Conservation (phyloP, 192 early-diverging fungal species). For the Entomortierella chlamydospora region DNA sequence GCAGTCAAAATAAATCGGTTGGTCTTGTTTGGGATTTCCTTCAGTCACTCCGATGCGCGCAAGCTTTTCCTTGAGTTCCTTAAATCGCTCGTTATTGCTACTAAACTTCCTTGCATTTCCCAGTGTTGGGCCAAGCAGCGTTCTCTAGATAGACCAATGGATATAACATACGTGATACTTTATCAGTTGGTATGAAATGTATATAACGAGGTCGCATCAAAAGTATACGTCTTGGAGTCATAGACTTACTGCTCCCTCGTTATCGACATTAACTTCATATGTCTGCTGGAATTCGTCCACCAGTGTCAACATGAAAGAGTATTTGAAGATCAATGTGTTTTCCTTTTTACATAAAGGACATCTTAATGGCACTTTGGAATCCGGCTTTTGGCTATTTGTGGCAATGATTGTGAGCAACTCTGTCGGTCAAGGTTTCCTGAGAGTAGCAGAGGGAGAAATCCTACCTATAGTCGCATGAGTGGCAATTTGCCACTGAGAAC, state of each 20-base stretch:
- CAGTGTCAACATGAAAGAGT: constrained; percentile 18
- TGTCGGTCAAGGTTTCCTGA: background rate
- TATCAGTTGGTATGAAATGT: no score
- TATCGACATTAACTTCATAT: constrained; percentile 14
- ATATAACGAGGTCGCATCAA: no score
- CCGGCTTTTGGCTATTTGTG: background rate
- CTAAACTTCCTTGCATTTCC: constrained; percentile 1
- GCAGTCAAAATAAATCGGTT: constrained; percentile 6
- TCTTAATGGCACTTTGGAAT: background rate
- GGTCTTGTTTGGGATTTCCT: background rate
- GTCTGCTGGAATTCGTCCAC: constrained; percentile 23
- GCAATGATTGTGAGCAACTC: background rate
- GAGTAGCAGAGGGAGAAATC: background rate
- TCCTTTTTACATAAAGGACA: background rate
- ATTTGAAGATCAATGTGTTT: background rate
- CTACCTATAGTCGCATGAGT: constrained; percentile 16
- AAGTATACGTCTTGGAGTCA: no score
- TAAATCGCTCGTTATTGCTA: background rate
- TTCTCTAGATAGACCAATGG: constrained; percentile 6
- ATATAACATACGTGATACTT: no score
- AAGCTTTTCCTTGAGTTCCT: background rate
- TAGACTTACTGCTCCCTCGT: constrained; percentile 24
- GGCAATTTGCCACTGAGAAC: constrained; percentile 18
- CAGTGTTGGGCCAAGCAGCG: constrained; percentile 4
- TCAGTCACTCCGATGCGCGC: constrained; percentile 15